These are phyloP conservation scores for Heterobasidion occidentale DNA, from an alignment of 1,284 basidiomycete species.

Conservation along the genomic window DNA sequence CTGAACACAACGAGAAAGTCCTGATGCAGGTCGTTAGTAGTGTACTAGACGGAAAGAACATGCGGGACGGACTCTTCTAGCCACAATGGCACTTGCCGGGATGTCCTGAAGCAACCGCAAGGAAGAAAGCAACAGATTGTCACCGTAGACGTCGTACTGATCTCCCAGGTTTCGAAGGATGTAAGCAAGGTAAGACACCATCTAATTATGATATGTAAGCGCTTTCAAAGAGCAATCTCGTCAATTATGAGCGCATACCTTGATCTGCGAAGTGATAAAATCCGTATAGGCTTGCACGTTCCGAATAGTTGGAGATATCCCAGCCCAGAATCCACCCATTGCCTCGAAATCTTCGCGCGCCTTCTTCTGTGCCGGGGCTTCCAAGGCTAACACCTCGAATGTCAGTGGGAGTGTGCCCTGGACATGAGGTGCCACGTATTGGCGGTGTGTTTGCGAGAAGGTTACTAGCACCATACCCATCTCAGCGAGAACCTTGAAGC, in stretches of 20 bases:
- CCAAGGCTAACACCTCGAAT: conserved; percentile 69
- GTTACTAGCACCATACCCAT: conserved; percentile 92
- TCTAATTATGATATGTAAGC: conserved; percentile 34
- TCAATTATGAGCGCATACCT: conserved; percentile 38
- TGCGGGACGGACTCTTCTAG: conserved; percentile 56
- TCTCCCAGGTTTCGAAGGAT: conserved; percentile 72
- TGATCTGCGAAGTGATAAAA: conserved; percentile 90
- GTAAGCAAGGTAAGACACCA: conserved; percentile 91
- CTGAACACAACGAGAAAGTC: conserved; percentile 92
- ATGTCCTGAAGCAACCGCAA: conserved; percentile 92
- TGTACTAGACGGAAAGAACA: neutral
- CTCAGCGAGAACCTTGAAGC: conserved; percentile 94
- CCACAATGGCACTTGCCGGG: conserved; percentile 79
- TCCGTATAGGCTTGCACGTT: conserved; percentile 82
- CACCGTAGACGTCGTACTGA: conserved; percentile 72
- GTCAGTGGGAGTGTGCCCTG: conserved; percentile 71
- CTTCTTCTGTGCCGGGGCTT: conserved; percentile 83
- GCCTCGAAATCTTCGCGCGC: conserved; percentile 77
- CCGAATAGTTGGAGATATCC: conserved; percentile 72
- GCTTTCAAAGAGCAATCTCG: neutral
- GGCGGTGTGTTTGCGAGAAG: conserved; percentile 79
- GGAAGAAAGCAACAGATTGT: conserved; percentile 76
- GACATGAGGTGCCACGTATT: conserved; percentile 62
- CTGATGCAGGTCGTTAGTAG: conserved; percentile 29
- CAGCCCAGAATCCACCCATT: conserved; percentile 79